Evolutionary conservation across 306 rosid species (phyloP), one percentile per base, ranked within the genome.

Genomic region (Lathyrus oleraceus): DNA sequence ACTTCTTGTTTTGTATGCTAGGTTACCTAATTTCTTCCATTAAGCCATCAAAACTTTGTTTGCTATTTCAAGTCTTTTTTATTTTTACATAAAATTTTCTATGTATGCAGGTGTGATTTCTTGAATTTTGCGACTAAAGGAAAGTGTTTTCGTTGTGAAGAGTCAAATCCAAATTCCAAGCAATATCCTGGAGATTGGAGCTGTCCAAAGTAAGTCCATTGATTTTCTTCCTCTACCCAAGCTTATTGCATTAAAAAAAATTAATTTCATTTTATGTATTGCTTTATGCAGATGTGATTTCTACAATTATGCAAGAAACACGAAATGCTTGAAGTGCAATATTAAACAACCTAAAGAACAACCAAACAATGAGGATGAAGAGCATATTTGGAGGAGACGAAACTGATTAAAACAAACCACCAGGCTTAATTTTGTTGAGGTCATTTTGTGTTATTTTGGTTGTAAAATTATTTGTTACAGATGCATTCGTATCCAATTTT

Each of bases 151-250:
- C 94, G 85, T 11, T 94, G 99, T 73, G 78, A 52, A 72, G 89
- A 83, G 73, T 45, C 68, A 51, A 86, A 63, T 12, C 69, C 69
- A 20, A 63, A 85, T 16, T 85, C 95, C 76, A 83, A 76, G 71
- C 70, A 71, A 68, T 75, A 44, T 36, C 83, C 81, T 39, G 89
- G 88, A 36, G 97, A 94, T 13, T 94, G 98, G 97, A 82, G 80
- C 77, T 91, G 97, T 72, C 96, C 95, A 70, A 80, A 81, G 98
- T 94, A 76, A 87, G 92, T 78, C 14, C 70, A 4, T 65, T 74
- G 69, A 40, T 35, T 59, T 67, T 70, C 67, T 61, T 43, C 8
- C 21, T 54, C 30, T 15, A 56, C 16, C 36, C 14, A 44, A 14
- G 58, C 28, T 64, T 32, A 16, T 44, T 56, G 17, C 14, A 20